Evolutionary conservation across 1,284 basidiomycete species (phyloP).

Genomic region (Ustilago hordei): DNA sequence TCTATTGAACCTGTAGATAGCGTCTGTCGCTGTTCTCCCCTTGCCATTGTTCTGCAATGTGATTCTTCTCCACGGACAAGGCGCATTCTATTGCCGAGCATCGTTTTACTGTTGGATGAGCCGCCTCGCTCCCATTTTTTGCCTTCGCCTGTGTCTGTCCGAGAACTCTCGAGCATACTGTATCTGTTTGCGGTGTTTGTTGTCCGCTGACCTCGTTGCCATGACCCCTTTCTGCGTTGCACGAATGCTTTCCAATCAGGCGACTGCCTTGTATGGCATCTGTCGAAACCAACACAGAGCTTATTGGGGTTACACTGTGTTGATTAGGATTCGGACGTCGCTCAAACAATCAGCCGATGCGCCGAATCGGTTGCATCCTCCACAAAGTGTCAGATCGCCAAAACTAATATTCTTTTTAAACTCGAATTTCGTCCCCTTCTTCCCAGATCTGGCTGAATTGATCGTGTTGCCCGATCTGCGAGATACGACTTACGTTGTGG

Average conservation of each 20-base stretch:
- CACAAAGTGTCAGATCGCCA: neutral
- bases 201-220: neutral
- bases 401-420: neutral
- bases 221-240: neutral
- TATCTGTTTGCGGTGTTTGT: neutral
- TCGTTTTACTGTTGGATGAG: neutral
- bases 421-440: no score
- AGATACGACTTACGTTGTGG: neutral
- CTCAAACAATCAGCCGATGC: neutral
- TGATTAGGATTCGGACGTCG: neutral
- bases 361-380: neutral
- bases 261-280: neutral
- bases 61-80: neutral
- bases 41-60: neutral
- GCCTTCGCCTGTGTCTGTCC: neutral
- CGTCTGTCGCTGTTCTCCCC: neutral
- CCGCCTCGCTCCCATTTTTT: neutral
- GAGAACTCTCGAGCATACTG: no score
- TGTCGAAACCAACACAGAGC: constrained; percentile 2
- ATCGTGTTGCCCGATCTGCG: neutral
- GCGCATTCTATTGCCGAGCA: neutral
- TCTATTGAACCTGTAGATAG: no score
- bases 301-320: neutral
- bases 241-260: neutral
- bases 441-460: neutral